Percentiles rank a stretch among this genome's conserved stretches.
Evolutionary conservation across 192 early-diverging fungal species (phyloP).

Genomic region (Linnemannia schmuckeri): DNA sequence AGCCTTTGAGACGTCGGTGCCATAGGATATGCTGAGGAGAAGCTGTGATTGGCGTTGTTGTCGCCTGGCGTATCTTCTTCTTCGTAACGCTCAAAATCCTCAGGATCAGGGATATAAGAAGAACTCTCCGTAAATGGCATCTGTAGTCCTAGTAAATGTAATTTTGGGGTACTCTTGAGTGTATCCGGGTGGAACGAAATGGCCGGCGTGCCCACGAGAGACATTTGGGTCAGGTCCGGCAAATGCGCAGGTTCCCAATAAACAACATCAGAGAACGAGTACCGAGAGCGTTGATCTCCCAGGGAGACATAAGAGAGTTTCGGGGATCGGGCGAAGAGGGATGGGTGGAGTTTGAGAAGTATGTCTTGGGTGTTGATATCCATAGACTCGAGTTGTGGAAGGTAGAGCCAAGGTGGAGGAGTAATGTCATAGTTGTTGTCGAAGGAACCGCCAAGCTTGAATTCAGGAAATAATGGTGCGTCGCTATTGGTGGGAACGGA

Average conservation of each 20-base stretch:
- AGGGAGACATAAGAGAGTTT: not conserved
- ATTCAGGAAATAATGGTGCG: not conserved
- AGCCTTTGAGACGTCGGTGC: no score
- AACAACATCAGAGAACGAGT: not conserved
- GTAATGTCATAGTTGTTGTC: not conserved
- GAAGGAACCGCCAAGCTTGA: not conserved
- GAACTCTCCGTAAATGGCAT: not conserved
- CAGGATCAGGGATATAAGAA: not conserved
- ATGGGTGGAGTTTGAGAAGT: not conserved
- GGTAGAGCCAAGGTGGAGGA: not conserved
- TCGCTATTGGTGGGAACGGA: not conserved
- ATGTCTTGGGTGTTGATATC: not conserved
- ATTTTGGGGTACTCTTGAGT: not conserved
- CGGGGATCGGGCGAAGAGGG: not conserved
- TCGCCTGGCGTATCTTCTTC: not conserved
- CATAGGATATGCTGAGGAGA: not conserved
- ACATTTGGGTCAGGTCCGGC: not conserved
- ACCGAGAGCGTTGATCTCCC: not conserved
- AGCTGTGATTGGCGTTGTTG: not conserved
- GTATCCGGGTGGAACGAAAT: not conserved
- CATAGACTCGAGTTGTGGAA: not conserved
- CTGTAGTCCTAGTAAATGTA: accelerated
- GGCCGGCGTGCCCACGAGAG: not conserved
- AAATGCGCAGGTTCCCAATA: not conserved
- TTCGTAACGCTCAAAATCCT: not conserved